These are phyloP conservation scores for Triticum dicoccoides DNA, from an alignment of 176 grass and related monocot species.

Conservation along the genomic window DNA sequence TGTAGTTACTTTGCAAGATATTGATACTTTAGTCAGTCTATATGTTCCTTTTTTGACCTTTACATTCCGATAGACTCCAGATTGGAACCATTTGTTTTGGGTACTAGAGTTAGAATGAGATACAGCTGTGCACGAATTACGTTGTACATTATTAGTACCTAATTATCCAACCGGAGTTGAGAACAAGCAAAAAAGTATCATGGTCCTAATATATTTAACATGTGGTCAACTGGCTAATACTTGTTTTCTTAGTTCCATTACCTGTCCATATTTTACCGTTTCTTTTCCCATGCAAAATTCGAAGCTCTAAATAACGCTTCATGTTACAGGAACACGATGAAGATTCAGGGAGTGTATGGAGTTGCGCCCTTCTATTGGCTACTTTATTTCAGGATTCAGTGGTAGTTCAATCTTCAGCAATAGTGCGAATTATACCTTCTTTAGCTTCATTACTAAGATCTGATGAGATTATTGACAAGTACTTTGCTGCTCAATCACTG, in stretches of 20 bases:
- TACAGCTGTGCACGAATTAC: background rate
- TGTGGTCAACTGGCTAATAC: background rate
- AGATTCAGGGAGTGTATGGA: conserved; percentile 79
- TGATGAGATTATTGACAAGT: conserved; percentile 64
- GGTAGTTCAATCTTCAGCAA: conserved; percentile 73
- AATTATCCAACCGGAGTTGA: background rate
- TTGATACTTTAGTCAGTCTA: background rate
- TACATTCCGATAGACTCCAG: background rate
- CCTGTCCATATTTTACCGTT: conserved; percentile 15
- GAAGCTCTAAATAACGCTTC: conserved; percentile 22
- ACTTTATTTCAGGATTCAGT: conserved; percentile 83
- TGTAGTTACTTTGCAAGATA: background rate
- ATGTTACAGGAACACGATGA: conserved; percentile 66
- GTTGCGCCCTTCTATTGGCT: conserved; percentile 79
- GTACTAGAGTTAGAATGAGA: background rate
- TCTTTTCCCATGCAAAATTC: conserved; percentile 23
- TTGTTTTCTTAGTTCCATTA: conserved; percentile 30
- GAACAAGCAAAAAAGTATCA: background rate
- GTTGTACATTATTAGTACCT: conserved; percentile 6
- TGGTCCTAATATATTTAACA: background rate
- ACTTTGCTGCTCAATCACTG: conserved; percentile 91
- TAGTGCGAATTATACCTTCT: conserved; percentile 61
- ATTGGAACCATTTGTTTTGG: conserved; percentile 2
- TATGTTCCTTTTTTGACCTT: conserved; percentile 10
- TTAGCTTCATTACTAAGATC: conserved; percentile 82